A percentile compares a stretch with the other conserved stretches of the same genome.
These are phyloP conservation scores for Fusarium brachygibbosum DNA, from an alignment of 2,329 filamentous ascomycete genomes.

Conservation along the genomic window DNA sequence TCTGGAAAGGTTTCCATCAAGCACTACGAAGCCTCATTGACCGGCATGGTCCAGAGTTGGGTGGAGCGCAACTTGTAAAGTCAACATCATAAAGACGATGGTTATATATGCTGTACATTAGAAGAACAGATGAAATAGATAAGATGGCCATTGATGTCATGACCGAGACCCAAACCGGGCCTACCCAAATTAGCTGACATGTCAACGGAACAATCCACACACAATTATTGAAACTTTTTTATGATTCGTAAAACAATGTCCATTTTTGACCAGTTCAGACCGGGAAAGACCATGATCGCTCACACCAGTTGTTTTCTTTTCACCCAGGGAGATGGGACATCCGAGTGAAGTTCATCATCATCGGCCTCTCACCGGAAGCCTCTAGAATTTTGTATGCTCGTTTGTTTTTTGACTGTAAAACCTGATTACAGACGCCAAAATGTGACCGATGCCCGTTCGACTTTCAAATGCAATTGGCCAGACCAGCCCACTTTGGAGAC, in stretches of 20 bases:
- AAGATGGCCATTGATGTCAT: conserved; percentile 18
- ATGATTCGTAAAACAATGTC: conserved; percentile 36
- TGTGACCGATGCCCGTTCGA: conserved; percentile 74
- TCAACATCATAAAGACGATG: conserved; percentile 16
- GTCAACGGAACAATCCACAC: conserved; percentile 13
- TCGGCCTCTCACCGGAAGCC: conserved; percentile 53
- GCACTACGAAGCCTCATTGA: conserved; percentile 85
- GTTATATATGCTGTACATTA: conserved; percentile 34
- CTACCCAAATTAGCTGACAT: conserved; percentile 7
- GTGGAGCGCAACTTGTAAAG: conserved; percentile 69
- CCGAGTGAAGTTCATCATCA: conserved; percentile 51
- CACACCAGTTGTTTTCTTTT: conserved; percentile 33
- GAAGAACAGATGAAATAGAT: conserved; percentile 22
- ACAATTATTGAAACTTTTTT: conserved; percentile 33
- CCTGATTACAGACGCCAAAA: conserved; percentile 76
- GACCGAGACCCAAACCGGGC: background rate
- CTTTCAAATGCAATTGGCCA: conserved; percentile 76
- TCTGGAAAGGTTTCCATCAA: conserved; percentile 80
- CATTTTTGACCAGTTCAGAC: conserved; percentile 35
- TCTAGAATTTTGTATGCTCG: conserved; percentile 57
- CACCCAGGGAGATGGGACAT: conserved; percentile 42
- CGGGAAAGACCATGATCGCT: conserved; percentile 30
- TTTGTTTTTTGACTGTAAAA: conserved; percentile 70
- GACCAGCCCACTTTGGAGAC: conserved; percentile 68
- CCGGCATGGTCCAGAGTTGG: conserved; percentile 88